Base-by-base conservation (phyloP, 768 basidiomycete genomes). In the Boletus reticulatus region DNA sequence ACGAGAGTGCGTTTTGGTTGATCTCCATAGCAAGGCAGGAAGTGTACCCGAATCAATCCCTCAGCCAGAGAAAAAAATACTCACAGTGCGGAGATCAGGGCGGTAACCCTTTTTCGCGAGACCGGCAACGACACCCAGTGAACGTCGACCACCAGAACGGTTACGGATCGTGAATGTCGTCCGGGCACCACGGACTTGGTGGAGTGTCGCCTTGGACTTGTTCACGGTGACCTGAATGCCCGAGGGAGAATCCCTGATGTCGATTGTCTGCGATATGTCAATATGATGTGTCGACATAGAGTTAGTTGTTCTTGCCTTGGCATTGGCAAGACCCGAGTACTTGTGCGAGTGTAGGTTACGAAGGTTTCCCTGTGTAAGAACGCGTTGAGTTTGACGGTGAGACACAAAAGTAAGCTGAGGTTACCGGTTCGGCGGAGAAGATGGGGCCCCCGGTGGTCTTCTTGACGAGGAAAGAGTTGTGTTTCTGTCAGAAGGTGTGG, bases 341-440 rank as follows among this genome's bases (percentile, higher is more conserved):
- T 95, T 96, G 81, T 82, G 80, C n/a, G 93, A 94, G 79, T 94
- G 89, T 62, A 92, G 65, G 78, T 90, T 94, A 56, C 81, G 78
- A 72, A 94, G 84, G 78, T 93, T 93, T 63, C 90, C 93, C 92
- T 92, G 56, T 54, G 9, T 29, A 38, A 19, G 46, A 43, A 39
- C 1, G 31, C 57, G 52, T 37, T 22, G 22, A 22, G 62, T 66
- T 56, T 10, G 49, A 27, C 36, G n/a, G 14, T 24, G 37, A 13
- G 12, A 48, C 12, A 8, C 37, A 55, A 50, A 50, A 20, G 34
- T 20, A 10, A 27, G 32, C 16, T 44, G 11, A 82, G 29, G 85
- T 59, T 68, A 92, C 88, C 51, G 85, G 83, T 79, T 96, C 94
- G 73, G 78, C 86, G 63, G 92, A 92, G 76, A 96, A 92, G 67